Evolutionary conservation across 306 rosid species (phyloP).

Genomic region (Leucaena leucocephala): DNA sequence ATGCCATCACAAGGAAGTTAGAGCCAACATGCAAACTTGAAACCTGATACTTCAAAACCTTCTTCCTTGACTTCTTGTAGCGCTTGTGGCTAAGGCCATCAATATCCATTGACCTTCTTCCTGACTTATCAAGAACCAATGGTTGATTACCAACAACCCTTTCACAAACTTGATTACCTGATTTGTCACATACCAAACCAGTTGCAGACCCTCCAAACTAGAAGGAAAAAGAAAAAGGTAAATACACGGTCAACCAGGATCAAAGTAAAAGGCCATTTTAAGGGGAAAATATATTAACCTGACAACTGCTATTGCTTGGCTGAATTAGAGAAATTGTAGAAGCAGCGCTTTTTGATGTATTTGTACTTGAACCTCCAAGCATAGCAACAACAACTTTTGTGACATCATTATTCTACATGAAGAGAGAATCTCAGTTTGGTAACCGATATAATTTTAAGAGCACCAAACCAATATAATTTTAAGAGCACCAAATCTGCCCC

Average conservation of each 20-base stretch:
- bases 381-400: constrained; percentile 30
- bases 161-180: constrained; percentile 41
- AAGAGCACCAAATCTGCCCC: constrained; percentile 3
- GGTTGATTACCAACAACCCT: constrained; percentile 40
- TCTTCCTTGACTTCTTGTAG: constrained; percentile 53
- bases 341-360: constrained; percentile 31
- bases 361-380: constrained; percentile 26
- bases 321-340: constrained; percentile 34
- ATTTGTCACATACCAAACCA: constrained; percentile 37
- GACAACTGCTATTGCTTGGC: constrained; percentile 31
- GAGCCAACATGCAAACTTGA: constrained; percentile 47
- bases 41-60: constrained; percentile 49
- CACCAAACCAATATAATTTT: constrained; percentile 25
- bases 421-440: constrained; percentile 30
- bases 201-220: constrained; percentile 54
- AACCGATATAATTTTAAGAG: constrained; percentile 25
- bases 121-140: constrained; percentile 33
- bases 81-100: constrained; percentile 44
- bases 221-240: background rate
- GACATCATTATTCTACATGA: constrained; percentile 36
- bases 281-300: constrained; percentile 32
- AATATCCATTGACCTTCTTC: constrained; percentile 23
- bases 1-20: constrained; percentile 43
- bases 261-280: constrained; percentile 6
- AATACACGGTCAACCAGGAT: constrained; percentile 9